These are phyloP conservation scores for Ceratobasidium sp. DNA, from an alignment of 1,284 basidiomycete genomes.

Conservation along the genomic window DNA sequence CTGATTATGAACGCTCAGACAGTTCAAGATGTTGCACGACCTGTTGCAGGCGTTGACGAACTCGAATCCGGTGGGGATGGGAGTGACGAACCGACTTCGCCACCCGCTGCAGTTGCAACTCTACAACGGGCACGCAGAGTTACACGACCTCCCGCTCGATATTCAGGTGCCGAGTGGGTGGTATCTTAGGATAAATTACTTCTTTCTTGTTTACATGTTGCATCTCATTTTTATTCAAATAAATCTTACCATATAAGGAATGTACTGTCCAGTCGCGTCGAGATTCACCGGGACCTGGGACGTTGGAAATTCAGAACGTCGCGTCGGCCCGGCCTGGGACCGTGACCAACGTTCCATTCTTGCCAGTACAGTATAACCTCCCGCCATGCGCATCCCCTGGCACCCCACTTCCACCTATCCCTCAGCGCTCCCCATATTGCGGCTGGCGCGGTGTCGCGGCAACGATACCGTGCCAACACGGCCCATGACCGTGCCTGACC, in stretches of 20 bases:
- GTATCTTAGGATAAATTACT: not conserved
- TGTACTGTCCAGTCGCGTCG: not conserved
- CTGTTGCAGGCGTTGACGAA: not conserved
- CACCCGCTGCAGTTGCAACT: not conserved
- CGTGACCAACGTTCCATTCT: constrained; percentile 2
- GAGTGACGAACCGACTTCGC: not conserved
- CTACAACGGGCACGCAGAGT: not conserved
- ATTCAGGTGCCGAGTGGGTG: not conserved
- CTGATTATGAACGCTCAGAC: not conserved
- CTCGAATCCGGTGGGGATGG: not conserved
- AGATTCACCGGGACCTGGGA: not conserved
- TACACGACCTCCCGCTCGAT: not conserved
- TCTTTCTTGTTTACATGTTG: not conserved
- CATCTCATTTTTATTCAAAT: not conserved
- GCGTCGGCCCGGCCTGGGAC: constrained; percentile 2
- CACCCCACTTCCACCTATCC: too few relatives aligned
- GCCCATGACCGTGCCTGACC: too few relatives aligned
- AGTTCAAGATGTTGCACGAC: not conserved
- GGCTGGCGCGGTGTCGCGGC: too few relatives aligned
- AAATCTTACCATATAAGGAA: constrained; percentile 6
- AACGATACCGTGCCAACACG: too few relatives aligned
- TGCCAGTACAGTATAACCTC: constrained; percentile 10
- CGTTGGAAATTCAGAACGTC: constrained; percentile 12
- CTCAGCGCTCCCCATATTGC: too few relatives aligned
- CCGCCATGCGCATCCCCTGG: too few relatives aligned